Evolutionary conservation across 2,329 filamentous ascomycete species (phyloP).

Genomic region (Bipolaris oryzae): DNA sequence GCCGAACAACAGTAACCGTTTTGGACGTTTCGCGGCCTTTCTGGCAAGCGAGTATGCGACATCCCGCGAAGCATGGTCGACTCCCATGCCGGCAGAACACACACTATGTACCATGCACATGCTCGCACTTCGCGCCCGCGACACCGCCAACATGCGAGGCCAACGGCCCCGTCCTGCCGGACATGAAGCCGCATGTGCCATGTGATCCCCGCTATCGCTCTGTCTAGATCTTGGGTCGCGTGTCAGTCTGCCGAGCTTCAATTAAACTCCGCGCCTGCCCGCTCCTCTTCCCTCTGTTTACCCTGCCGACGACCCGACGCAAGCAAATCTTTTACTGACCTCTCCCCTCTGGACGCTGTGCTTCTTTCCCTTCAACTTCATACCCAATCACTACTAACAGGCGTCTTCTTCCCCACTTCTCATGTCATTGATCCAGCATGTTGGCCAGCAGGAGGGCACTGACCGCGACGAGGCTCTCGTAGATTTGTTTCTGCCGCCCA

Average conservation of each 20-base stretch:
- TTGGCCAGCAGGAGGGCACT: constrained; percentile 56
- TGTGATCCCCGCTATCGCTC: constrained; percentile 17
- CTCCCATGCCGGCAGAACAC: not conserved
- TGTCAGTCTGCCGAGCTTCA: constrained; percentile 19
- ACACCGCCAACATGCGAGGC: not conserved
- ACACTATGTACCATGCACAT: not conserved
- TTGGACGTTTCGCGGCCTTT: constrained; percentile 17
- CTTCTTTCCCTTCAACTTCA: constrained; percentile 13
- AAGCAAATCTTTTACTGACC: constrained; percentile 5
- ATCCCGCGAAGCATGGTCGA: constrained; percentile 12
- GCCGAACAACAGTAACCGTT: constrained; percentile 6
- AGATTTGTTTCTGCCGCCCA: constrained; percentile 44
- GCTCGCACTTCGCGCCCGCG: constrained; percentile 1
- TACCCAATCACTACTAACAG: constrained; percentile 3
- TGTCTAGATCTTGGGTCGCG: constrained; percentile 22
- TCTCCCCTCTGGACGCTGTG: not conserved
- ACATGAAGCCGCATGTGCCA: constrained; percentile 15
- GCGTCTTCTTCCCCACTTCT: constrained; percentile 15
- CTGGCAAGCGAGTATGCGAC: constrained; percentile 18
- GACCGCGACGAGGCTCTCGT: constrained; percentile 53
- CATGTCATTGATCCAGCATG: constrained; percentile 61
- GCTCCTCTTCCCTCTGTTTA: constrained; percentile 14
- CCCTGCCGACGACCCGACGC: constrained; percentile 9
- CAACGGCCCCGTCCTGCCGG: constrained; percentile 2
- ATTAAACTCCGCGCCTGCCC: constrained; percentile 22